phyloP scores from a whole-genome alignment of 1,284 basidiomycete species.

The Ceratobasidium sp. region DNA sequence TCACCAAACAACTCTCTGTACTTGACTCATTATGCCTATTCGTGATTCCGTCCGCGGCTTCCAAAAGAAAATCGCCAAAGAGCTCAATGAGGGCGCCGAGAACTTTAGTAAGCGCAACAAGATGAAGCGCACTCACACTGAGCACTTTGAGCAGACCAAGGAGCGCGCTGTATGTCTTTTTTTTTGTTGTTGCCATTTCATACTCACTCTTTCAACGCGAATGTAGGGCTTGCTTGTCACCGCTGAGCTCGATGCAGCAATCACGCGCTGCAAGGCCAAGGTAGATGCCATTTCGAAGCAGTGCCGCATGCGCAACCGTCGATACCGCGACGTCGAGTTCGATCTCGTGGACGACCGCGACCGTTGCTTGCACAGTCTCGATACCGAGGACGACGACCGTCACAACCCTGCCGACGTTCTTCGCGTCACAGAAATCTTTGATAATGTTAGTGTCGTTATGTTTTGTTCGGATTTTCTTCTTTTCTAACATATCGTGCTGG shows the following conservation, averaged over 20 bases:
- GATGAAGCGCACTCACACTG: conserved; percentile 36
- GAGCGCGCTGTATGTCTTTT: conserved; percentile 17
- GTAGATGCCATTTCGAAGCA: conserved; percentile 42
- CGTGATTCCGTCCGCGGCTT: conserved; percentile 36
- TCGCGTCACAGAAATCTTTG: conserved; percentile 60
- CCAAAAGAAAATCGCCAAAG: conserved; percentile 18
- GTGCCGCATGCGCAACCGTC: conserved; percentile 45
- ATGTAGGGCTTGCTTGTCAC: conserved; percentile 45
- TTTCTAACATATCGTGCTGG: neutral
- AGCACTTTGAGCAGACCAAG: conserved; percentile 34
- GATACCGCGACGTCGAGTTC: conserved; percentile 61
- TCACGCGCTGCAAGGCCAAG: conserved; percentile 43
- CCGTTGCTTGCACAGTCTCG: conserved; percentile 59
- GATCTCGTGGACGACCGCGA: conserved; percentile 60
- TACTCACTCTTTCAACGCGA: neutral
- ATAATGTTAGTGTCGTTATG: conserved; percentile 48
- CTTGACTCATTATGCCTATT: conserved; percentile 19
- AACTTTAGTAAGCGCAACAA: conserved; percentile 23
- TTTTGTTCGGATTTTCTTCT: neutral
- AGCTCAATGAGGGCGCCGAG: conserved; percentile 5
- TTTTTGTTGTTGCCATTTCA: neutral
- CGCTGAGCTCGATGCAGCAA: conserved; percentile 42
- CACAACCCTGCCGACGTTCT: conserved; percentile 52
- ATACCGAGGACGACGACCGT: conserved; percentile 43
- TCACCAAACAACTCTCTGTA: neutral